Evolutionary conservation across 2,329 filamentous ascomycete species (phyloP), one percentile per base, ranked within the genome.

Genomic region (Colletotrichum siamense): DNA sequence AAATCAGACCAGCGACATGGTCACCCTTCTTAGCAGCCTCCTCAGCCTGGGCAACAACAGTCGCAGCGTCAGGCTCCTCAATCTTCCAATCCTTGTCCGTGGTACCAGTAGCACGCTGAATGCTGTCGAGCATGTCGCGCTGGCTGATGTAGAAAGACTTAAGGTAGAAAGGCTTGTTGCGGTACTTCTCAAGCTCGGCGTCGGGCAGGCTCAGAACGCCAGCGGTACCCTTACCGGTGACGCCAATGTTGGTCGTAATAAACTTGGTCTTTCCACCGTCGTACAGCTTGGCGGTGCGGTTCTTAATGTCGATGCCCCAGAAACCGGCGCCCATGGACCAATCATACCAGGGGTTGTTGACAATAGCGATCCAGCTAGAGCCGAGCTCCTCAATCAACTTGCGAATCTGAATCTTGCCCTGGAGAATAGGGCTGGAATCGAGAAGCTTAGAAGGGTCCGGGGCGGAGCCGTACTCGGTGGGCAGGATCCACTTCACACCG

Each of bases 41-140:
- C 30, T 71, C 61, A 0, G 49, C 39, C 6, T 85, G 81, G 75
- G 87, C 91, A 24, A 91, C 87, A 80, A 90, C 83, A 49, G 84
- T 78, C 3, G 85, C 83, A 0, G 82, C 78, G 82, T 92, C 88
- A 9, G 87, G 82, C n/a, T 85, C 79, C 4, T 81, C 85, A 71
- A 77, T 68, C 55, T 69, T 64, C 93, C 93, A 95, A 79, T 94
- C 92, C 0, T 82, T 84, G 55, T 93, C 90, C 2, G 84, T 89
- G 0, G 89, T 91, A 0, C 89, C 88, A 0, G 90, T 89, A 6
- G 92, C 92, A 0, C 89, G 89, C 79, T 92, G 87, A 12, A 93
- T 83, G 28, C 88, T 89, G 57, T 89, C 88, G 73, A 95, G 87
- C 85, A 95, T 94, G n/a, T 95, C 92, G 13, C 88, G 87, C 82